Conservation (phyloP, 768 basidiomycete genomes). For the Phaffia tasmanica region DNA sequence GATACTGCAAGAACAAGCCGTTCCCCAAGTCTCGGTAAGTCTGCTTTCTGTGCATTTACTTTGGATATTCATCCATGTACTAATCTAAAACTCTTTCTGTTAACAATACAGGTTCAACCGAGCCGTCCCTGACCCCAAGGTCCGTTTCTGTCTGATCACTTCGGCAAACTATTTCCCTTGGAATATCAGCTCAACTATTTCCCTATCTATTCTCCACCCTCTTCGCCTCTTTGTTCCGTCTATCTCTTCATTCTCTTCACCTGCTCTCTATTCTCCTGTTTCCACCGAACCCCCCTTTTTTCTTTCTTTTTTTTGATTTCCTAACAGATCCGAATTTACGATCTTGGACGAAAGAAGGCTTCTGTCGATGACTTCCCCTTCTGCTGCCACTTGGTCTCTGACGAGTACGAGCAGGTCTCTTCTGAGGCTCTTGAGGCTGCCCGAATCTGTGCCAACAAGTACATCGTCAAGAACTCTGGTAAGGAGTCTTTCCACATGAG, state of each 20-base stretch:
- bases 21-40: slow-evolving; percentile 37
- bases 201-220: not conserved
- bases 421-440: slow-evolving; percentile 94
- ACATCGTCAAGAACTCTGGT: slow-evolving; percentile 92
- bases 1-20: slow-evolving; percentile 99
- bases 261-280: not conserved
- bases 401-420: slow-evolving; percentile 95
- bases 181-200: no score
- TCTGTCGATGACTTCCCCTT: slow-evolving; percentile 96
- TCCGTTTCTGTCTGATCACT: slow-evolving; percentile 33
- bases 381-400: slow-evolving; percentile 82
- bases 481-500: slow-evolving; percentile 99
- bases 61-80: not conserved
- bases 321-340: slow-evolving; percentile 77
- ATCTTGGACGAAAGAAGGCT: slow-evolving; percentile 84
- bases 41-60: not conserved
- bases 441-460: slow-evolving; percentile 99
- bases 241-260: not conserved
- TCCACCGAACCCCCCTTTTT: not conserved
- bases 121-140: slow-evolving; percentile 95
- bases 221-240: not conserved
- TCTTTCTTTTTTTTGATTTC: not conserved
- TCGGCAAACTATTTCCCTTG: not conserved
- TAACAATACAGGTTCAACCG: slow-evolving; percentile 40
- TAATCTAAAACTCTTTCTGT: not conserved